Conservation (phyloP, 306 rosid genomes). For the apple (Malus domestica) region DNA sequence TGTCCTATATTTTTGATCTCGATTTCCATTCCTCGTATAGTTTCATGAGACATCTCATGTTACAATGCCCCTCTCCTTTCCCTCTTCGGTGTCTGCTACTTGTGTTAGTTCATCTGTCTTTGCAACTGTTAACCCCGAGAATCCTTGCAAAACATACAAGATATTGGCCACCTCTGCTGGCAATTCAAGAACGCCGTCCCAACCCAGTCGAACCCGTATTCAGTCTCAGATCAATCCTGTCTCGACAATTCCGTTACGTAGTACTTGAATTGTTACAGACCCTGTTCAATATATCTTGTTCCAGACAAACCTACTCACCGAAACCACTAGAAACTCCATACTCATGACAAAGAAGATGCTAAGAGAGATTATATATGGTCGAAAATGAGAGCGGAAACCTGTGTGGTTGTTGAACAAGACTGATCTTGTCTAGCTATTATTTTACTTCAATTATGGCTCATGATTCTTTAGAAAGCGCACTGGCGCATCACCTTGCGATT, state of each 20-base stretch:
- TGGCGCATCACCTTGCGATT: constrained; percentile 7
- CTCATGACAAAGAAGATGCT: not conserved
- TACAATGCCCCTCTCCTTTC: not conserved
- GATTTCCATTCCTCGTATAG: not conserved
- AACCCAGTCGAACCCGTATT: not conserved
- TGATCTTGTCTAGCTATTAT: not conserved
- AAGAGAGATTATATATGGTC: not conserved
- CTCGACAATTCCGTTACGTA: not conserved
- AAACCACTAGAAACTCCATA: not conserved
- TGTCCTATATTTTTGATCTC: not conserved
- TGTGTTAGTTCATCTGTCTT: not conserved
- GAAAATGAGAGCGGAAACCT: constrained; percentile 17
- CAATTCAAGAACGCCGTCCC: not conserved
- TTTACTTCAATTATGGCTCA: too few species aligned
- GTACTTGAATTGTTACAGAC: not conserved
- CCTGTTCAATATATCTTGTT: not conserved
- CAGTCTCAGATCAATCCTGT: not conserved
- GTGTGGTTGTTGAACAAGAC: constrained; percentile 1
- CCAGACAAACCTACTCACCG: not conserved
- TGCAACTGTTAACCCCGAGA: not conserved
- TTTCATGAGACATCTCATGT: not conserved
- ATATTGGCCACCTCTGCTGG: not conserved
- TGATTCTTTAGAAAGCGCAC: not conserved
- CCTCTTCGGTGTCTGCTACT: not conserved
- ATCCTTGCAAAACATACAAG: not conserved